Base-by-base conservation (phyloP, 1,284 basidiomycete genomes). In the Trametes versicolor region DNA sequence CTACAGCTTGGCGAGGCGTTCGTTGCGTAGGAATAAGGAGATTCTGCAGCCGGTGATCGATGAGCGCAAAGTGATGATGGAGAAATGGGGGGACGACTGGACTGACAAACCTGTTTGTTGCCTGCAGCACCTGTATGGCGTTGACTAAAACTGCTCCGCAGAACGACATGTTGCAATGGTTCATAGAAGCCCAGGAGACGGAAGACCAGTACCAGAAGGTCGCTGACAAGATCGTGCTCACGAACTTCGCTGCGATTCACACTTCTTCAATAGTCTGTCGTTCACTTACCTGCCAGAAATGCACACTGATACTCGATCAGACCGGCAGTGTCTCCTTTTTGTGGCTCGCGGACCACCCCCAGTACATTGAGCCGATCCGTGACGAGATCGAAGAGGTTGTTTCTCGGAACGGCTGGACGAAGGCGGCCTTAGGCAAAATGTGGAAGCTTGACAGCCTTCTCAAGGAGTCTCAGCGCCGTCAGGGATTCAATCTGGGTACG, bases 401-500 rank as follows among this genome's bases (percentile, higher is more conserved):
- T 9, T 58, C 64, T 0, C 70, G 73, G 37, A 77, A 83, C 17
- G 83, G 84, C 0, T 84, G 83, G 81, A 81, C 79, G 0, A 84
- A 84, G 67, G 67, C 68, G 0, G 75, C 81, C 0, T 73, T 87
- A 56, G 71, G 69, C 12, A 82, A 81, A 53, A 79, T 86, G 80
- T 71, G 74, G 57, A 83, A 82, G 59, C 67, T 86, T 25, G 85
- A 87, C 66, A 86, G 84, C 64, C 85, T 87, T 70, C 66, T 87
- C 47, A 80, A 81, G 52, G 84, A 86, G 67, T 78, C 79, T 0
- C 78, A 80, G 62, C 75, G 83, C 9, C 36, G 52, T 39, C 76
- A 76, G 39, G 77, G 75, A 0, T 58, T 76, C n/a, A 69, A 56
- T 49, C 36, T 49, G 8, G 49, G 72, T 77, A 56, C n/a, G 73